A percentile compares a stretch with the other conserved stretches of the same genome.
Evolutionary conservation across 805 yeast species (phyloP).

Genomic region (Wickerhamomyces queroliae): DNA sequence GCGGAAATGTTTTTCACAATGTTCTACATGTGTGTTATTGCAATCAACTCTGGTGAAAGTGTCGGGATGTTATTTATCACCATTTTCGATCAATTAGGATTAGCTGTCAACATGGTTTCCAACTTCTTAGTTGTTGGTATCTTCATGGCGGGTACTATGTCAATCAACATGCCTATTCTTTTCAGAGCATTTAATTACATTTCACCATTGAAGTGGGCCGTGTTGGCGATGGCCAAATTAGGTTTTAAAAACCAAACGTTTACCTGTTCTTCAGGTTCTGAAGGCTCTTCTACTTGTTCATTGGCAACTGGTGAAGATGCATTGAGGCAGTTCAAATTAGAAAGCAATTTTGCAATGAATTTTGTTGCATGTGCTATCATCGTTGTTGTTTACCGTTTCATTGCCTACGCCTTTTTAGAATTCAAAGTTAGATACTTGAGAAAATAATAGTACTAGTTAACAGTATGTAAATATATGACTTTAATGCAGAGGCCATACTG

Average conservation of each 20-base stretch:
- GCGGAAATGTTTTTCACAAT: slow-evolving; percentile 62
- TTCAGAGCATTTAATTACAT: slow-evolving; percentile 67
- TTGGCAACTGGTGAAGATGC: slow-evolving; percentile 52
- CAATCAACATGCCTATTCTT: slow-evolving; percentile 66
- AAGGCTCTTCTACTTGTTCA: slow-evolving; percentile 33
- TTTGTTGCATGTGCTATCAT: slow-evolving; percentile 29
- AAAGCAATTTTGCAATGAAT: slow-evolving; percentile 26
- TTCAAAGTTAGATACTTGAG: slow-evolving; percentile 5
- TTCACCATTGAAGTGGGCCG: slow-evolving; percentile 67
- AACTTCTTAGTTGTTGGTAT: slow-evolving; percentile 64
- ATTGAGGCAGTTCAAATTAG: slow-evolving; percentile 37
- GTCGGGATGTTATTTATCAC: slow-evolving; percentile 79
- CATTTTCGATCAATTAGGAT: slow-evolving; percentile 66
- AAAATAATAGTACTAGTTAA: background rate
- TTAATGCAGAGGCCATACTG: too few relatives aligned
- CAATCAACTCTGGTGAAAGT: slow-evolving; percentile 70
- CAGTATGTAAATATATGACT: too few relatives aligned
- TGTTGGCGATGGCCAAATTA: slow-evolving; percentile 49
- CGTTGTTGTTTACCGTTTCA: slow-evolving; percentile 33
- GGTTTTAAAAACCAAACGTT: slow-evolving; percentile 48
- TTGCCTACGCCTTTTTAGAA: slow-evolving; percentile 25
- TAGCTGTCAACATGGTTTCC: slow-evolving; percentile 72
- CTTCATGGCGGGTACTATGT: slow-evolving; percentile 81
- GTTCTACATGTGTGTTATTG: slow-evolving; percentile 43
- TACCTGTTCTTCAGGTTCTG: slow-evolving; percentile 33